A percentile compares a stretch with the other conserved stretches of the same genome.
Evolutionary conservation across 176 grass and related monocot genomes (phyloP).

Genomic region (Aegilops longissima): DNA sequence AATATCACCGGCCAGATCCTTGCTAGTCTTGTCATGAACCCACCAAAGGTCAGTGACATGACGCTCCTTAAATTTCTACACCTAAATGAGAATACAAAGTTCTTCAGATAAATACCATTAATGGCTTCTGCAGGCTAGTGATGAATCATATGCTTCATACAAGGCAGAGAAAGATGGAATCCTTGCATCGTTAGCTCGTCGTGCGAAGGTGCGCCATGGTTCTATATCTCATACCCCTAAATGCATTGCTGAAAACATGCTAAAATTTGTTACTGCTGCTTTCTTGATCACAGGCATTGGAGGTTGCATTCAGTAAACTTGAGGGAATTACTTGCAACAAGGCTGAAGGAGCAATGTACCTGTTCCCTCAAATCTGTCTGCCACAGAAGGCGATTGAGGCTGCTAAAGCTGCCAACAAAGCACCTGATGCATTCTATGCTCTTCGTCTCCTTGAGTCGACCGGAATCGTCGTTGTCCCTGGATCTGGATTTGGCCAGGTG

Average conservation of each 20-base stretch:
- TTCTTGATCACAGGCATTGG: conserved; percentile 50
- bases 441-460: conserved; percentile 76
- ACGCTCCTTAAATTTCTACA: conserved; percentile 14
- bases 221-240: background rate
- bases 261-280: background rate
- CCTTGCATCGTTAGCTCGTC: conserved; percentile 72
- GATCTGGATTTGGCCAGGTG: conserved; percentile 87
- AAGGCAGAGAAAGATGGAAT: conserved; percentile 85
- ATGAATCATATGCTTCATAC: conserved; percentile 83
- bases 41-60: conserved; percentile 67
- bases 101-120: background rate
- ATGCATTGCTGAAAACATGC: background rate
- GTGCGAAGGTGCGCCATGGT: conserved; percentile 64
- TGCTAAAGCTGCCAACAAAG: conserved; percentile 64
- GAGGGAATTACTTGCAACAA: conserved; percentile 89
- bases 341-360: conserved; percentile 86
- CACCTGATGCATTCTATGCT: conserved; percentile 74
- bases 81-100: conserved; percentile 6
- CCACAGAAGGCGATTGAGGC: conserved; percentile 73
- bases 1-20: conserved; percentile 96
- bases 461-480: conserved; percentile 84
- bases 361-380: conserved; percentile 72
- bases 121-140: conserved; percentile 60
- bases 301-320: conserved; percentile 76
- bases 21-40: conserved; percentile 90